These are phyloP conservation scores for Chalciporus piperatoides DNA, from an alignment of 1,284 basidiomycete species.

Conservation along the genomic window DNA sequence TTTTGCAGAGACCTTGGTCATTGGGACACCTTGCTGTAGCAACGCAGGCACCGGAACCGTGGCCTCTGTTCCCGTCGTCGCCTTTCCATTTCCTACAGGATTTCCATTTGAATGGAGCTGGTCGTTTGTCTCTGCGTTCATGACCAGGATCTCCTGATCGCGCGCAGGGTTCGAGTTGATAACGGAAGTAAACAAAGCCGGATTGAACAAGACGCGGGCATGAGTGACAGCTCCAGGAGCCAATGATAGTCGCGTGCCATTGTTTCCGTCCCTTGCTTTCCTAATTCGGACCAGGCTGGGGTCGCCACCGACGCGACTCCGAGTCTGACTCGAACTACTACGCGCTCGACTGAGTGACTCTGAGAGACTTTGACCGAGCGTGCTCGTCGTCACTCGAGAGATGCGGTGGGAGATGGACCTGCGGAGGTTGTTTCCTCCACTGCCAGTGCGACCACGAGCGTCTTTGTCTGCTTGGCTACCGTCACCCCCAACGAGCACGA, in stretches of 20 bases:
- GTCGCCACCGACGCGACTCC: neutral
- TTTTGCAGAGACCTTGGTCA: slow-evolving; percentile 89
- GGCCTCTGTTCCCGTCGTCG: slow-evolving; percentile 30
- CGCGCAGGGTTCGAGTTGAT: neutral
- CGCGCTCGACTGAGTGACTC: slow-evolving; percentile 12
- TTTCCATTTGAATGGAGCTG: neutral
- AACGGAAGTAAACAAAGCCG: neutral
- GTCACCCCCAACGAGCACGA: neutral
- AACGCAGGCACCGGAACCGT: slow-evolving; percentile 42
- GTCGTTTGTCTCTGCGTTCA: slow-evolving; percentile 6
- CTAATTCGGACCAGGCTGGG: slow-evolving; percentile 21
- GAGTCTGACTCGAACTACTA: slow-evolving; percentile 8
- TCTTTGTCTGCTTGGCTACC: neutral
- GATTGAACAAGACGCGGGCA: neutral
- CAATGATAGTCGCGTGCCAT: neutral
- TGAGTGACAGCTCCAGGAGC: neutral
- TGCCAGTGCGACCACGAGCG: neutral
- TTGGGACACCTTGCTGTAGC: slow-evolving; percentile 60
- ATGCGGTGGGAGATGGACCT: slow-evolving; percentile 23
- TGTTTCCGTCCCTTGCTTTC: slow-evolving; percentile 10
- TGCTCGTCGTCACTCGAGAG: slow-evolving; percentile 22
- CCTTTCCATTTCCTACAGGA: neutral
- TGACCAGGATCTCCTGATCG: slow-evolving; percentile 2
- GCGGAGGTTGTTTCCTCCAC: slow-evolving; percentile 4
- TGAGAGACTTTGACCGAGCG: slow-evolving; percentile 23